Conservation (phyloP, 352 stramenopile genomes). For the Elongisporangium undulatum region DNA sequence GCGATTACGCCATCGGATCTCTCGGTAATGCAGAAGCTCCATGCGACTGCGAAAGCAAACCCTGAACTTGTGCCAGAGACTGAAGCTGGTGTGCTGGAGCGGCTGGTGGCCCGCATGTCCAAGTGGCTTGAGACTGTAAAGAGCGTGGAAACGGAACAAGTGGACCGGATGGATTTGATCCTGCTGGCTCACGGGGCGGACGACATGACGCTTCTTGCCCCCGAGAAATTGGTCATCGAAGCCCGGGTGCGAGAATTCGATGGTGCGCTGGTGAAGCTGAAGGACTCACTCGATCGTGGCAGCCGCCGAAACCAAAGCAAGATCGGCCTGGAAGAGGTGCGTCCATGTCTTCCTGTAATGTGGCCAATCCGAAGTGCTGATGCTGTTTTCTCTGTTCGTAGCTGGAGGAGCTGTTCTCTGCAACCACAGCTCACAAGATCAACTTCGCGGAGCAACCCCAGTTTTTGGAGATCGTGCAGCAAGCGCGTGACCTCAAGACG, state of each 20-base stretch:
- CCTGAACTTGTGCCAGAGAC: constrained; percentile 26
- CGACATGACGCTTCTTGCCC: constrained; percentile 43
- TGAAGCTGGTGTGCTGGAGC: constrained; percentile 50
- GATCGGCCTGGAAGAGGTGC: constrained; percentile 47
- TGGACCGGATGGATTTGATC: constrained; percentile 44
- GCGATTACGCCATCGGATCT: constrained; percentile 34
- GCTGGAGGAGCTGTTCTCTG: constrained; percentile 42
- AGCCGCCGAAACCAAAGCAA: constrained; percentile 66
- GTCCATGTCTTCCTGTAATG: neutral
- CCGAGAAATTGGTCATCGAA: constrained; percentile 30
- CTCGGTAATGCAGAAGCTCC: constrained; percentile 34
- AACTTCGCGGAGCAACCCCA: constrained; percentile 54
- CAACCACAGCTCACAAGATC: constrained; percentile 37
- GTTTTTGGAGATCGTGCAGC: constrained; percentile 44
- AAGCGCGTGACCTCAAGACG: constrained; percentile 52
- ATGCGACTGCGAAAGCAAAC: constrained; percentile 20
- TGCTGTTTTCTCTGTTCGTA: constrained; percentile 5
- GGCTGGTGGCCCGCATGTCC: constrained; percentile 46
- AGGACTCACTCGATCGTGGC: constrained; percentile 59
- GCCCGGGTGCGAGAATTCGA: constrained; percentile 48
- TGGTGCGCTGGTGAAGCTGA: constrained; percentile 48
- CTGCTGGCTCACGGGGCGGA: constrained; percentile 54
- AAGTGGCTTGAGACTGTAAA: constrained; percentile 45
- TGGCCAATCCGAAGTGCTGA: neutral
- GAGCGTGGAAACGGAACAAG: constrained; percentile 16